phyloP scores from a whole-genome alignment of 2,329 filamentous ascomycete species.

The Epichloe sp. region DNA sequence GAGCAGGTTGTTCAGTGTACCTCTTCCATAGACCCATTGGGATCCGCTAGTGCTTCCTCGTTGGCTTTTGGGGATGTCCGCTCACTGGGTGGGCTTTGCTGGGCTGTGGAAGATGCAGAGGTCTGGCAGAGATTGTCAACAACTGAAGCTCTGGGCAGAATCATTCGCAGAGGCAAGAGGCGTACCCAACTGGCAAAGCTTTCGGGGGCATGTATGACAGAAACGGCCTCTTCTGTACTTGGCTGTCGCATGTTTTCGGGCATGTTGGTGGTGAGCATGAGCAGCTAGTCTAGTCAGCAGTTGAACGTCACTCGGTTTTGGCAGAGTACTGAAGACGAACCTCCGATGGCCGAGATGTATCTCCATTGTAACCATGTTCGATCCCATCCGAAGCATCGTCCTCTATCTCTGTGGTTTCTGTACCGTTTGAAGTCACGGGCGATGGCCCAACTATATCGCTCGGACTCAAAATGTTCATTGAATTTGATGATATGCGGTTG shows the following conservation, averaged over 20 bases:
- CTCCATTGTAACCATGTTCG: constrained; percentile 17
- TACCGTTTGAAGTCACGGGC: constrained; percentile 75
- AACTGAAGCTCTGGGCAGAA: neutral
- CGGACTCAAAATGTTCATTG: constrained; percentile 46
- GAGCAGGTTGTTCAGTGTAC: constrained; percentile 8
- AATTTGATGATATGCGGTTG: constrained; percentile 33
- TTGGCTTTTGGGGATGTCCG: constrained; percentile 25
- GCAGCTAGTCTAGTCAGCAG: constrained; percentile 23
- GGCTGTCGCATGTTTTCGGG: constrained; percentile 43
- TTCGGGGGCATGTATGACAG: constrained; percentile 81
- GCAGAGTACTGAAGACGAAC: constrained; percentile 10
- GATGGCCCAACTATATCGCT: constrained; percentile 67
- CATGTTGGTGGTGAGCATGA: constrained; percentile 43
- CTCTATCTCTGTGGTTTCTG: constrained; percentile 72
- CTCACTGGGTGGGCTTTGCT: constrained; percentile 21
- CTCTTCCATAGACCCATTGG: constrained; percentile 12
- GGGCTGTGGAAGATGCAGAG: constrained; percentile 25
- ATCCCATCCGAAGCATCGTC: constrained; percentile 57
- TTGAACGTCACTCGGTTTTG: neutral
- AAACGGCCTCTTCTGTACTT: constrained; percentile 66
- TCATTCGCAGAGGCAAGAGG: constrained; percentile 1
- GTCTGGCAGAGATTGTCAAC: constrained; percentile 19
- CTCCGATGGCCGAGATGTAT: constrained; percentile 16
- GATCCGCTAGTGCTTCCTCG: constrained; percentile 18
- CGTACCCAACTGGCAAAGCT: constrained; percentile 71